These are phyloP conservation scores for Cryoendolithus antarcticus DNA, from an alignment of 2,329 filamentous ascomycete genomes.

Conservation along the genomic window DNA sequence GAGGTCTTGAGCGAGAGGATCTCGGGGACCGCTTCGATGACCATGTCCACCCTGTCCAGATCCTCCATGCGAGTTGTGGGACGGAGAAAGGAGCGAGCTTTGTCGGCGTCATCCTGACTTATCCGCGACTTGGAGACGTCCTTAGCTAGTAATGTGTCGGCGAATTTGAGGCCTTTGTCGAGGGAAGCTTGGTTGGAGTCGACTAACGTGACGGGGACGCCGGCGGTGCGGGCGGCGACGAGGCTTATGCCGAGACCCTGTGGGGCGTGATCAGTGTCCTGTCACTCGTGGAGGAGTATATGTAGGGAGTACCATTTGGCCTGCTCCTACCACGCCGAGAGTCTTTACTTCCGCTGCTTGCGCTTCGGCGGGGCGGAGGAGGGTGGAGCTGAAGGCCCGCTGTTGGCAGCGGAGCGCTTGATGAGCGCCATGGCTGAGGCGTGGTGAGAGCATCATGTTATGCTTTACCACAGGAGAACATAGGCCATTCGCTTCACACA, in stretches of 20 bases:
- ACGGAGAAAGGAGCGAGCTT: conserved; percentile 55
- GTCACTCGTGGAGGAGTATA: neutral
- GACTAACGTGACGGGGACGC: conserved; percentile 72
- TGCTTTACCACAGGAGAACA: no score
- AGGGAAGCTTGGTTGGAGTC: conserved; percentile 75
- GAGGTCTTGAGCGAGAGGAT: conserved; percentile 75
- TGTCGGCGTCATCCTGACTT: conserved; percentile 66
- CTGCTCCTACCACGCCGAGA: conserved; percentile 83
- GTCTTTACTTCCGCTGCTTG: conserved; percentile 66
- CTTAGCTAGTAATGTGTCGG: conserved; percentile 86
- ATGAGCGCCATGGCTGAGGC: conserved; percentile 2
- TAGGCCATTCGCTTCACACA: no score
- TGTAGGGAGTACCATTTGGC: conserved; percentile 60
- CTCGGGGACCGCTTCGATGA: conserved; percentile 86
- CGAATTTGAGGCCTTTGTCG: conserved; percentile 81
- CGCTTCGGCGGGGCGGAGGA: conserved; percentile 30
- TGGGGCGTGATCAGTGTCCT: neutral
- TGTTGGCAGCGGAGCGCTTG: conserved; percentile 14
- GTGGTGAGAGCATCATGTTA: conserved; percentile 6
- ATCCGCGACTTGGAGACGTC: conserved; percentile 81
- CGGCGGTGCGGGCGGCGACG: conserved; percentile 74
- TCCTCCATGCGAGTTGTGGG: conserved; percentile 63
- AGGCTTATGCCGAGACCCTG: conserved; percentile 92
- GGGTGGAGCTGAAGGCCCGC: conserved; percentile 55
- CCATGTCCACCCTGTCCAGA: conserved; percentile 77